Conservation (phyloP, 2,329 filamentous ascomycete genomes). For the Arthrobotrys musiformis region DNA sequence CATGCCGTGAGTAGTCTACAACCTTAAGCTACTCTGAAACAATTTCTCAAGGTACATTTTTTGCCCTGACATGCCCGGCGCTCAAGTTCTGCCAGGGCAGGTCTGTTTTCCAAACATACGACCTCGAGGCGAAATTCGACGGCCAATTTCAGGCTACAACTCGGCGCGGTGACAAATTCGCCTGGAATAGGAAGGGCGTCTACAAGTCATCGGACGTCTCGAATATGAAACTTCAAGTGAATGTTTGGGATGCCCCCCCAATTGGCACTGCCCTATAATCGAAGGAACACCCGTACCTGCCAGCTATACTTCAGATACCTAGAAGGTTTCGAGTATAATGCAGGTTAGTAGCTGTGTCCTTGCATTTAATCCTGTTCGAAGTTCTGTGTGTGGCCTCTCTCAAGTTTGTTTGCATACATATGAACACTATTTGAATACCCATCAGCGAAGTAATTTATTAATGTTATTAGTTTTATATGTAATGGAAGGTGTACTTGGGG, state of each 20-base stretch:
- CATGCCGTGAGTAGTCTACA: slow-evolving; percentile 14
- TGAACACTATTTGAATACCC: not conserved
- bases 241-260: slow-evolving; percentile 27
- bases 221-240: slow-evolving; percentile 52
- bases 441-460: not conserved
- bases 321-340: not conserved
- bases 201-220: slow-evolving; percentile 45
- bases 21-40: slow-evolving; percentile 39
- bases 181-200: slow-evolving; percentile 39
- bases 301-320: not conserved
- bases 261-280: slow-evolving; percentile 3
- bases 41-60: slow-evolving; percentile 29
- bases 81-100: slow-evolving; percentile 39
- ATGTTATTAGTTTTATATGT: not conserved
- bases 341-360: not conserved
- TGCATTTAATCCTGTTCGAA: no score
- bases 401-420: not conserved
- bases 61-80: slow-evolving; percentile 33
- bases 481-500: not conserved
- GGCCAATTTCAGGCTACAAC: slow-evolving; percentile 40
- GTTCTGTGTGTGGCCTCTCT: not conserved
- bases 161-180: slow-evolving; percentile 36
- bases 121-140: slow-evolving; percentile 36
- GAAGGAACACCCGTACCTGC: not conserved
- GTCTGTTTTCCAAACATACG: slow-evolving; percentile 48